Evolutionary conservation across 2,329 filamentous ascomycete genomes (phyloP), one percentile per base, ranked within the genome.

Genomic region (Neonectria coccinea): DNA sequence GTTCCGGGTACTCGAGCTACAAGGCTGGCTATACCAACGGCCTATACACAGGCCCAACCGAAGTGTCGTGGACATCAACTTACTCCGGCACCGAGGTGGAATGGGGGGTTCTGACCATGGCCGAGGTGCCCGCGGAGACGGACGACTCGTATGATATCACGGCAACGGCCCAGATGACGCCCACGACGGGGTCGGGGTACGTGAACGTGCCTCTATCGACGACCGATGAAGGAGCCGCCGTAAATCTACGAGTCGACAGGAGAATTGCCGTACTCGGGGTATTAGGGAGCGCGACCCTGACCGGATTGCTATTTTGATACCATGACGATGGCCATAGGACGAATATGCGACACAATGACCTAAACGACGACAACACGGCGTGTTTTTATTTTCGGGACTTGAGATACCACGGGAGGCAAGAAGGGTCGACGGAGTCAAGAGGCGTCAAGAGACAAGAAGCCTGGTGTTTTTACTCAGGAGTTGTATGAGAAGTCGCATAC

Each of bases 1-100:
- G 83, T 66, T 84, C 81, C 0, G 83, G 83, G 20, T 84, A 82
- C 66, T 83, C 83, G 2, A 84, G 82, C 54, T 80, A 79, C 56
- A 78, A 77, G 44, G 70, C 78, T 5, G 77, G 77, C 52, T 82
- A 80, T 67, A 73, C 74, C 5, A 77, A 81, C 50, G 80, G 79
- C 55, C 72, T 75, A 9, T 59, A 79, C 55, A 79, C 79, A 2
- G 82, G 83, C 0, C 81, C 82, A 44, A 82, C 81, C 1, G 77
- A 83, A 64, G 76, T 80, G 11, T 76, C 75, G 14, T 84, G 83
- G 81, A 83, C 79, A 1, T 82, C 78, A 41, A 84, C 82, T 6
- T 79, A 83, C 33, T 74, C 78, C 8, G 81, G 78, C 12, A 71
- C 76, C 5, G 75, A 80, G 4, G 79, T 84, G n/a, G 67, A 75